Conservation (phyloP, 2,329 filamentous ascomycete species). For the Fusarium ramigenum region DNA sequence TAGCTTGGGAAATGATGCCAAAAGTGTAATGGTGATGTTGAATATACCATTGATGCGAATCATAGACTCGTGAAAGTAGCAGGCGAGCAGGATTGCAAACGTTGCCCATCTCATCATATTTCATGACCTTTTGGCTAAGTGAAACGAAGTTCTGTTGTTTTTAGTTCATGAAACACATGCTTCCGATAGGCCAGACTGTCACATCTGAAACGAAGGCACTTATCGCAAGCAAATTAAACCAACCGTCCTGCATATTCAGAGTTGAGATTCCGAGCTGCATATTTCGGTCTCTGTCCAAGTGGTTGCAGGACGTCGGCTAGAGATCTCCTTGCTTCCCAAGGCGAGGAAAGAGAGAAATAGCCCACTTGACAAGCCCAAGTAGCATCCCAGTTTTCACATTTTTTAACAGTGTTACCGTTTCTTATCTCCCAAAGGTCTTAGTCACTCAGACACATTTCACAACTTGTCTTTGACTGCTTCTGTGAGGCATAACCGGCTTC, state of each 20-base stretch:
- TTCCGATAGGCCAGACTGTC: not conserved
- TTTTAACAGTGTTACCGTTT: not conserved
- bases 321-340: conserved; percentile 4
- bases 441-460: not conserved
- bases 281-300: conserved; percentile 9
- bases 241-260: conserved; percentile 26
- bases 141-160: not conserved
- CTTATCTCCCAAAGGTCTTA: not conserved
- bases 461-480: not conserved
- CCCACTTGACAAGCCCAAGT: conserved; percentile 1
- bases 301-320: conserved; percentile 3
- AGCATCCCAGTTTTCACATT: conserved; percentile 31
- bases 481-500: not conserved
- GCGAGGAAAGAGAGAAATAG: conserved; percentile 27
- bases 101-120: not conserved
- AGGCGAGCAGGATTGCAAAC: not conserved
- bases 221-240: conserved; percentile 14
- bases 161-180: not conserved
- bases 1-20: not conserved
- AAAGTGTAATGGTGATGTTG: not conserved
- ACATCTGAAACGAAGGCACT: conserved; percentile 21
- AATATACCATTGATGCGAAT: not conserved
- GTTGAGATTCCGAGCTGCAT: conserved; percentile 7
- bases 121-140: not conserved
- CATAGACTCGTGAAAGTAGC: not conserved